Conservation (phyloP, 2,329 filamentous ascomycete species). For the Colletotrichum tabaci region DNA sequence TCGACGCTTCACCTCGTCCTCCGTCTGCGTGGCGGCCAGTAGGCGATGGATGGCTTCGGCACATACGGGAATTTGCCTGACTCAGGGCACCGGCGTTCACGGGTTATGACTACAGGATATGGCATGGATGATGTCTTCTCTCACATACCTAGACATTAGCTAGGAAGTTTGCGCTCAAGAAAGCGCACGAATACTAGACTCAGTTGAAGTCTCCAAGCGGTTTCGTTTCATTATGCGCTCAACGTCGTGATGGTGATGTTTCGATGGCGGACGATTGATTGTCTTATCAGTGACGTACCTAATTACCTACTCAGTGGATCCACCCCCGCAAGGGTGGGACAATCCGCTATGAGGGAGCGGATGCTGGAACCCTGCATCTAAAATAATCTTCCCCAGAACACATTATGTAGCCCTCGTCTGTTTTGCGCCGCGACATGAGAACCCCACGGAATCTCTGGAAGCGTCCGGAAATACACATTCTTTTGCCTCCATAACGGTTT, state of each 20-base stretch:
- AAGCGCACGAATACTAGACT: constrained; percentile 42
- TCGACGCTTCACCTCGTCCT: constrained; percentile 84
- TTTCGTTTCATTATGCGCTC: neutral
- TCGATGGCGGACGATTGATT: neutral
- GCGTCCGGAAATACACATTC: neutral
- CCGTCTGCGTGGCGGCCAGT: constrained; percentile 82
- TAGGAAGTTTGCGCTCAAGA: constrained; percentile 24
- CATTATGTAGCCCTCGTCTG: neutral
- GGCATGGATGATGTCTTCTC: constrained; percentile 37
- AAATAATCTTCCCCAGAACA: constrained; percentile 19
- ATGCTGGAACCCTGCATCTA: constrained; percentile 12
- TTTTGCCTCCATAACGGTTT: constrained; percentile 44
- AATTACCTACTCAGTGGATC: constrained; percentile 31
- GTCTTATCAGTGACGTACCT: constrained; percentile 38
- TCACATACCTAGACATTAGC: constrained; percentile 33
- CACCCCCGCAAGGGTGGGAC: constrained; percentile 20
- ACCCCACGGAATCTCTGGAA: constrained; percentile 4
- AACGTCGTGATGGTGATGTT: neutral
- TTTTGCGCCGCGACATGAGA: constrained; percentile 31
- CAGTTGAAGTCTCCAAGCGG: constrained; percentile 19
- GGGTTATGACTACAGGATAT: constrained; percentile 48
- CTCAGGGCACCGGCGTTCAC: constrained; percentile 21
- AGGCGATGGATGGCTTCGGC: constrained; percentile 8
- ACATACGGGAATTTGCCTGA: constrained; percentile 6
- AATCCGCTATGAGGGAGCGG: neutral